These are phyloP conservation scores for Candida ortonii DNA, from an alignment of 805 yeast species.

Conservation along the genomic window DNA sequence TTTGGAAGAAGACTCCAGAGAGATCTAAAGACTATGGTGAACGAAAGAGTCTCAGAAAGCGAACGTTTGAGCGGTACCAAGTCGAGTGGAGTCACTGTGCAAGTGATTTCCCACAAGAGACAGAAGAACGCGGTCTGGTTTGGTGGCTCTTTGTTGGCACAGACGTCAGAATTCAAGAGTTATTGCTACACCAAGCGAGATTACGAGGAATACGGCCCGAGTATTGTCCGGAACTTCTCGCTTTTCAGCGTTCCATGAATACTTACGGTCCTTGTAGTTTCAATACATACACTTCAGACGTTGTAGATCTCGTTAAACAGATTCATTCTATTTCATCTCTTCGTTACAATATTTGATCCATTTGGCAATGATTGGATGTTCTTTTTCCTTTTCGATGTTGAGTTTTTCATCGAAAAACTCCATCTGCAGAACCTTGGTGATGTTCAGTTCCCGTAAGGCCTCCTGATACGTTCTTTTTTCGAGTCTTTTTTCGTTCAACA, in stretches of 20 bases:
- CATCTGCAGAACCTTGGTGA: conserved; percentile 53
- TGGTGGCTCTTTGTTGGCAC: conserved; percentile 96
- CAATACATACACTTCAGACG: no score
- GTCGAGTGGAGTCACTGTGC: conserved; percentile 94
- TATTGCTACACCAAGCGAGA: conserved; percentile 97
- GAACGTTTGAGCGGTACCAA: conserved; percentile 73
- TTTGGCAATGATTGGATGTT: conserved; percentile 29
- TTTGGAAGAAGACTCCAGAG: conserved; percentile 97
- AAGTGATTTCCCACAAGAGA: conserved; percentile 93
- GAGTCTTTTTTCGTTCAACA: conserved; percentile 9
- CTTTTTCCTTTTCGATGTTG: conserved; percentile 30
- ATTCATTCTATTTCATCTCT: no score
- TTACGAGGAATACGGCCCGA: conserved; percentile 97
- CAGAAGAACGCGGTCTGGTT: conserved; percentile 99
- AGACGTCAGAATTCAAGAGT: conserved; percentile 93
- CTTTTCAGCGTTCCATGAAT: conserved; percentile 82
- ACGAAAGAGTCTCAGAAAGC: conserved; percentile 79
- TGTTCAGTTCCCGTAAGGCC: conserved; percentile 55
- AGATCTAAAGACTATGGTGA: conserved; percentile 83
- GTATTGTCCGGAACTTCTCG: conserved; percentile 94
- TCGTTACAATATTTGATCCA: conserved; percentile 24
- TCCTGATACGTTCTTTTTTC: conserved; percentile 16
- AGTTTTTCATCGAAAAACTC: conserved; percentile 53
- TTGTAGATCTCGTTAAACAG: no score
- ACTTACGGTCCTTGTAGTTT: no score